These are phyloP conservation scores for Nepenthes gracilis DNA, from an alignment of 148 eudicot genomes.

Conservation along the genomic window DNA sequence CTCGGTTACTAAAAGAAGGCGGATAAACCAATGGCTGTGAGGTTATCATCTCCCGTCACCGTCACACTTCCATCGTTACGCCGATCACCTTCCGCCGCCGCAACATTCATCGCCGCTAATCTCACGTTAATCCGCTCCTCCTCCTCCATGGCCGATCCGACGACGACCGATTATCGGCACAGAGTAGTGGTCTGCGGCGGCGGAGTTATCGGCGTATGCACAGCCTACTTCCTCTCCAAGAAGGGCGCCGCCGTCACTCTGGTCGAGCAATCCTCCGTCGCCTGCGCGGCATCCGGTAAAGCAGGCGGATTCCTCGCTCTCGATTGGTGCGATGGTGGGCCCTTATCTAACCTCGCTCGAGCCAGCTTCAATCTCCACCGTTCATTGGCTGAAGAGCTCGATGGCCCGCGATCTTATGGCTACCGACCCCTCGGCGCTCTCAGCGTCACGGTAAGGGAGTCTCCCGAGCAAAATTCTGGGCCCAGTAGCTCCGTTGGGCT, in stretches of 20 bases:
- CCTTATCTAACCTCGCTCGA: slow-evolving; percentile 60
- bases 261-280: slow-evolving; percentile 62
- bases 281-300: slow-evolving; percentile 89
- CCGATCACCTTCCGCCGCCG: too few species aligned
- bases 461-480: not conserved
- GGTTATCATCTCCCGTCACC: too few species aligned
- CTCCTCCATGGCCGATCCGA: slow-evolving; percentile 7
- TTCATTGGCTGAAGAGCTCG: slow-evolving; percentile 45
- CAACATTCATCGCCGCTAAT: too few species aligned
- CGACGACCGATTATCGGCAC: slow-evolving; percentile 13
- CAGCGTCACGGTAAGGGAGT: slow-evolving; percentile 44
- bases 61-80: too few species aligned
- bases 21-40: too few species aligned
- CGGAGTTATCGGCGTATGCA: slow-evolving; percentile 87
- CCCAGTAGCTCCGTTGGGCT: not conserved
- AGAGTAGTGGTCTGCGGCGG: slow-evolving; percentile 81
- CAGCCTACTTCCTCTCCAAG: slow-evolving; percentile 69
- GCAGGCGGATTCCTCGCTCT: slow-evolving; percentile 83
- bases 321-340: slow-evolving; percentile 76
- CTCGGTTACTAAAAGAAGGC: too few species aligned
- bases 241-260: slow-evolving; percentile 60
- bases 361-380: slow-evolving; percentile 68
- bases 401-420: slow-evolving; percentile 59
- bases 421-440: slow-evolving; percentile 60
- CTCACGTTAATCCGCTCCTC: slow-evolving; percentile 4